Conservation (phyloP, 352 stramenopile genomes). For the Phytophthora palmivora region DNA sequence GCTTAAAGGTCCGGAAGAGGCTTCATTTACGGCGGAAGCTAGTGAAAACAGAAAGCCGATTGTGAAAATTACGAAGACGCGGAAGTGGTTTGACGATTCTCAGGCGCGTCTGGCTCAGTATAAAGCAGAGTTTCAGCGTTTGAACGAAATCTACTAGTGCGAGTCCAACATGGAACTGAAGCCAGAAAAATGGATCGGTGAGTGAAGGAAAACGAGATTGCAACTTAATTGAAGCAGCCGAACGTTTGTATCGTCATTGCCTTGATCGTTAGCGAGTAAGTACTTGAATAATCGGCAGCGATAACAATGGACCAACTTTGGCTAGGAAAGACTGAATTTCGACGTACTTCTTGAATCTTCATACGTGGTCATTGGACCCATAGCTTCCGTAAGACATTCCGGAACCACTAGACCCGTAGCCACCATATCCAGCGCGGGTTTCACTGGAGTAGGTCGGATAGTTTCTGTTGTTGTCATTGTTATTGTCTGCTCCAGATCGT, state of each 20-base stretch:
- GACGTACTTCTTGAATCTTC: not conserved
- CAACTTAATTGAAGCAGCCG: too few species aligned
- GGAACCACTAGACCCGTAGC: not conserved
- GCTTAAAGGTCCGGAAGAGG: not conserved
- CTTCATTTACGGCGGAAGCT: not conserved
- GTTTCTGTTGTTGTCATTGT: not conserved
- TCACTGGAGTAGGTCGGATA: conserved; percentile 7
- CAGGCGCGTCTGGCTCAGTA: not conserved
- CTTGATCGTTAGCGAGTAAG: too few species aligned
- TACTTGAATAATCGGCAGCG: too few species aligned
- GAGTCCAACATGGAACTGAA: too few species aligned
- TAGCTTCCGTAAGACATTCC: conserved; percentile 12
- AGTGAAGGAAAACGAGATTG: too few species aligned
- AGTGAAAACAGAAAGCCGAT: not conserved
- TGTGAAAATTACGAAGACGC: not conserved
- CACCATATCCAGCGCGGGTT: conserved; percentile 1
- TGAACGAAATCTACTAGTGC: not conserved
- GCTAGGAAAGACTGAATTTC: too few species aligned
- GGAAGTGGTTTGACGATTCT: not conserved
- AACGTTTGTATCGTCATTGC: too few species aligned
- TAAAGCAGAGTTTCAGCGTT: not conserved
- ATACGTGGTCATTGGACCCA: conserved; percentile 6
- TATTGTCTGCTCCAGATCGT: conserved; percentile 1
- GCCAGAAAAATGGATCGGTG: too few species aligned
- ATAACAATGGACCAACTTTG: too few species aligned